Percentiles rank a stretch among this genome's conserved stretches.
phyloP scores from a whole-genome alignment of 1,139 yeast species.

The Starmera stellimalicola region DNA sequence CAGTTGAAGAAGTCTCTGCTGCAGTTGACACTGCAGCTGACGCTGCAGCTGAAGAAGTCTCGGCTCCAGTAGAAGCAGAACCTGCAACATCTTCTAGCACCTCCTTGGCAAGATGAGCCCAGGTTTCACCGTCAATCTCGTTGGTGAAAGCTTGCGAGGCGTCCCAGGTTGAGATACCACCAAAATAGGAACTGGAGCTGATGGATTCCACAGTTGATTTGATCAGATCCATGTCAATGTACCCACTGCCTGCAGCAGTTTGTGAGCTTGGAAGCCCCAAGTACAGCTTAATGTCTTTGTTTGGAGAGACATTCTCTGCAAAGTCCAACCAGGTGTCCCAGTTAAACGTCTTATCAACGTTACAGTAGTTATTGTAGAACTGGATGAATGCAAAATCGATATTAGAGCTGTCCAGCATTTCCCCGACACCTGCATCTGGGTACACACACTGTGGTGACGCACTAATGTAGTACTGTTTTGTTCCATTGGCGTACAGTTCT shows the following conservation, averaged over 20 bases:
- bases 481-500: conserved; percentile 41
- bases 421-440: conserved; percentile 82
- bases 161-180: conserved; percentile 90
- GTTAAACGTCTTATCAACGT: conserved; percentile 52
- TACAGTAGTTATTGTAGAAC: conserved; percentile 88
- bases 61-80: conserved; percentile 18
- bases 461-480: conserved; percentile 64
- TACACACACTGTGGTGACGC: conserved; percentile 96
- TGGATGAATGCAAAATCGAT: conserved; percentile 87
- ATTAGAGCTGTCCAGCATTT: conserved; percentile 46
- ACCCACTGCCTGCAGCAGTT: conserved; percentile 64
- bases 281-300: conserved; percentile 52
- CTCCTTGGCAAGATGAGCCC: conserved; percentile 23
- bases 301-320: conserved; percentile 57
- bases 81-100: conserved; percentile 17
- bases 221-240: conserved; percentile 38
- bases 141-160: conserved; percentile 72
- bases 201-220: conserved; percentile 29
- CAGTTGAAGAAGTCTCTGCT: conserved; percentile 5
- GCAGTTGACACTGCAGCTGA: conserved; percentile 8
- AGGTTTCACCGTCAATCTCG: conserved; percentile 31
- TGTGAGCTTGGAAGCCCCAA: conserved; percentile 69
- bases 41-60: conserved; percentile 9
- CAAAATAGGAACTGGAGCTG: conserved; percentile 42
- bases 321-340: conserved; percentile 77